phyloP scores from a whole-genome alignment of 2,329 filamentous ascomycete genomes.

The Aureobasidium mangrovei region DNA sequence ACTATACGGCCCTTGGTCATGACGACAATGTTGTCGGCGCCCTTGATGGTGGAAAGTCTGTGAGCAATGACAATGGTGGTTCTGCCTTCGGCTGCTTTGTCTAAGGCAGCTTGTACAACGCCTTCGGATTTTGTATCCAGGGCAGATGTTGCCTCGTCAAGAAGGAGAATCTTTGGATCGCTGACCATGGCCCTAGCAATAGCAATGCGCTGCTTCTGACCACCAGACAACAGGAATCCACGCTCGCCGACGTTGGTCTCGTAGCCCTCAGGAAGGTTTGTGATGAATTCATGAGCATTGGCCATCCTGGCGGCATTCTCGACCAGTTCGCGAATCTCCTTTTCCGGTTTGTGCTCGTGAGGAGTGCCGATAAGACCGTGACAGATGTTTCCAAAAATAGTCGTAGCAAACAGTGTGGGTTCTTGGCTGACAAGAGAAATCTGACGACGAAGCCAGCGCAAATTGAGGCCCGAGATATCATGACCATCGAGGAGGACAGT shows the following conservation, averaged over 20 bases:
- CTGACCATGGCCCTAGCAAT: constrained; percentile 87
- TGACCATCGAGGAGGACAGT: constrained; percentile 71
- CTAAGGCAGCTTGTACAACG: constrained; percentile 85
- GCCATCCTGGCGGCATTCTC: constrained; percentile 78
- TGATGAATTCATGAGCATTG: constrained; percentile 90
- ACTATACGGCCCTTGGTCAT: constrained; percentile 79
- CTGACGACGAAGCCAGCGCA: constrained; percentile 85
- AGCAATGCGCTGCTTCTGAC: constrained; percentile 93
- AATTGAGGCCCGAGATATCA: constrained; percentile 71
- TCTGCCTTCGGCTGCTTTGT: constrained; percentile 72
- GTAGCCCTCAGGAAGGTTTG: constrained; percentile 73
- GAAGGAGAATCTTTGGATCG: constrained; percentile 81
- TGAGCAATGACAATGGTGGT: constrained; percentile 97
- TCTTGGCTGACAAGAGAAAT: constrained; percentile 91
- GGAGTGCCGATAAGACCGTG: constrained; percentile 81
- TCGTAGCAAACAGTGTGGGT: constrained; percentile 79
- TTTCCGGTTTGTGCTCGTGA: constrained; percentile 58
- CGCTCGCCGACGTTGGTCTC: constrained; percentile 93
- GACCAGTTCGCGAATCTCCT: constrained; percentile 62
- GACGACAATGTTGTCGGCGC: constrained; percentile 92
- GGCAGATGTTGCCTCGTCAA: constrained; percentile 91
- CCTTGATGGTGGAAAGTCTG: constrained; percentile 82
- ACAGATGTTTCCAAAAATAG: constrained; percentile 83
- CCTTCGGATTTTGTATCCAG: constrained; percentile 92
- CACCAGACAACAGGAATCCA: constrained; percentile 84